Evolutionary conservation across 441 rosid genomes (phyloP).

Genomic region (Mallotus repandus): DNA sequence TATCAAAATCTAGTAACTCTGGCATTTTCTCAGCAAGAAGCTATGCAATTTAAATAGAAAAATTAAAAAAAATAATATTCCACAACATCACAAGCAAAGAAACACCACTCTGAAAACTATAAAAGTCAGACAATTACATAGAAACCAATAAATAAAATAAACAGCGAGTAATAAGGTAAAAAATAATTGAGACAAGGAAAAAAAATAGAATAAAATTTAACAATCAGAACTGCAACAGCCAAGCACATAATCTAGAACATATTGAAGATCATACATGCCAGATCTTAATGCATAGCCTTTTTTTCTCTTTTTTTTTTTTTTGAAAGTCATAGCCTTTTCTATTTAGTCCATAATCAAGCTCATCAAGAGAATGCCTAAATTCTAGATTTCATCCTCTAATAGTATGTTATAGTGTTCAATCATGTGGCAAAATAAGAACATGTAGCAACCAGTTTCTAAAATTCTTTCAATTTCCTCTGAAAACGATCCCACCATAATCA

Average conservation of each 20-base stretch:
- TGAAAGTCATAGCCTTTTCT: not conserved
- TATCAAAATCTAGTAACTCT: slow-evolving; percentile 82
- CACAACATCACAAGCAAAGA: not conserved
- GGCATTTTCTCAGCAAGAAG: slow-evolving; percentile 95
- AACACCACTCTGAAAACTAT: not conserved
- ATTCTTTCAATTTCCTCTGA: too few relatives aligned
- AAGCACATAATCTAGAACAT: not conserved
- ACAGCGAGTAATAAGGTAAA: not conserved
- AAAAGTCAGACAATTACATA: not conserved
- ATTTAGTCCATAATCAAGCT: not conserved
- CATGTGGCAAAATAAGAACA: too few relatives aligned
- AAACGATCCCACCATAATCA: too few relatives aligned
- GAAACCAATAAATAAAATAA: not conserved
- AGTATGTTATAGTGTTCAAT: not conserved
- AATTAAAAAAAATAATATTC: slow-evolving; percentile 1
- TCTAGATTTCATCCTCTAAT: not conserved
- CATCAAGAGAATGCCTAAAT: not conserved
- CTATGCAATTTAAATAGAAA: slow-evolving; percentile 35
- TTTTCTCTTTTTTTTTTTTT: not conserved
- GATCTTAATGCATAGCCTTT: not conserved
- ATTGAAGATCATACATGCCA: not conserved
- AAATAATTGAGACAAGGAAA: not conserved
- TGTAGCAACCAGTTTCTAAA: too few relatives aligned
- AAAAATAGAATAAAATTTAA: not conserved
- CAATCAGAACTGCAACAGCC: not conserved